Conservation (phyloP, 495 filamentous ascomycete species). For the Daldinia bambusicola region DNA sequence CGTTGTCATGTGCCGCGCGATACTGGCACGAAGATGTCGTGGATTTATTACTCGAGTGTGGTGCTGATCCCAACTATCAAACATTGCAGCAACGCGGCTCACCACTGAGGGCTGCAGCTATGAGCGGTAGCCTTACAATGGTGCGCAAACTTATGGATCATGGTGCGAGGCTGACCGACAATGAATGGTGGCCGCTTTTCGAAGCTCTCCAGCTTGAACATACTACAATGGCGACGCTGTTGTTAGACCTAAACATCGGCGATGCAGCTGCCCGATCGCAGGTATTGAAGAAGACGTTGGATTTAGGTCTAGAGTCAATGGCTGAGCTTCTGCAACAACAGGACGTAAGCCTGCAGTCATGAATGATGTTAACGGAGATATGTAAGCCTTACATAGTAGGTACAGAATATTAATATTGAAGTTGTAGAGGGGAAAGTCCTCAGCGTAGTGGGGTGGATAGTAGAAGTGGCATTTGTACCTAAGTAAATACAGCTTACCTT, state of each 20-base stretch:
- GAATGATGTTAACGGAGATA: background rate
- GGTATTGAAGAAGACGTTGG: background rate
- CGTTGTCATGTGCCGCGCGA: background rate
- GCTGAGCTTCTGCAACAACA: background rate
- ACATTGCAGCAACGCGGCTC: background rate
- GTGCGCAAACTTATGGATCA: background rate
- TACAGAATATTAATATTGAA: background rate
- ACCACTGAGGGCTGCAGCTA: background rate
- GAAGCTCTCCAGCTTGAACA: background rate
- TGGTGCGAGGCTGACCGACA: background rate
- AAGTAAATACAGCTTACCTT: too few species aligned
- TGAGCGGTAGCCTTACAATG: background rate
- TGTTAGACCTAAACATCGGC: background rate
- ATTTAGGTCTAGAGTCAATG: constrained; percentile 1
- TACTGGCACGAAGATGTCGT: constrained; percentile 7
- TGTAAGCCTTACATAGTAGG: background rate
- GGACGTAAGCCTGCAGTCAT: background rate
- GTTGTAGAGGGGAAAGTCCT: background rate
- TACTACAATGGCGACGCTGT: background rate
- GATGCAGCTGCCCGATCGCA: background rate
- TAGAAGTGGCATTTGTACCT: background rate
- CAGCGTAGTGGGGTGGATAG: background rate
- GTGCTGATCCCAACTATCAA: constrained; percentile 2
- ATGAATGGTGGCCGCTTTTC: background rate
- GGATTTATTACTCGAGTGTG: constrained; percentile 3